Evolutionary conservation across 2,329 filamentous ascomycete species (phyloP).

Genomic region (Colletotrichum magnum): DNA sequence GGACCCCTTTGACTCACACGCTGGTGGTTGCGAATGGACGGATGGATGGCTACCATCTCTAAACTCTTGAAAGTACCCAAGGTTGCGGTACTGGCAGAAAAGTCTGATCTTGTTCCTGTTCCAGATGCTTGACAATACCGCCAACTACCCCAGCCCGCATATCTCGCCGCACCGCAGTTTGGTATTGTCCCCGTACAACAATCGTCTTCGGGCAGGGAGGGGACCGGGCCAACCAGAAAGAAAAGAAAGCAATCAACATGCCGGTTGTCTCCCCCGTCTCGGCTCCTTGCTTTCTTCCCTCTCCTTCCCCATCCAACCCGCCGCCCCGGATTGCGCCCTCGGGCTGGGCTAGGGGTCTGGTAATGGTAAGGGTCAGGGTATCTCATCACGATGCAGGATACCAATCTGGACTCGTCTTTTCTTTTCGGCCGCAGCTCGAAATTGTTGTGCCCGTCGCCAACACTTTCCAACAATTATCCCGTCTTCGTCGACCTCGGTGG

Average conservation of each 20-base stretch:
- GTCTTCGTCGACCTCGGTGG: conserved; percentile 23
- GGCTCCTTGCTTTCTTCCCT: conserved; percentile 25
- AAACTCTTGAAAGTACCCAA: background rate
- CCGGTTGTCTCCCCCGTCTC: conserved; percentile 16
- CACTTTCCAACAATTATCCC: background rate
- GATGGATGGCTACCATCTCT: conserved; percentile 3
- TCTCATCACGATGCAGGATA: too few relatives aligned
- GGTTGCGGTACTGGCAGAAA: background rate
- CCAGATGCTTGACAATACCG: conserved; percentile 5
- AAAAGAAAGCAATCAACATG: conserved; percentile 24
- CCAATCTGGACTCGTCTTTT: background rate
- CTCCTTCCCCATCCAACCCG: conserved; percentile 28
- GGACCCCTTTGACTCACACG: background rate
- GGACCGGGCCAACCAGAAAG: conserved; percentile 1
- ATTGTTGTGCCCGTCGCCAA: background rate
- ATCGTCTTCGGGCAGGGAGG: background rate
- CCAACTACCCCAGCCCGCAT: background rate
- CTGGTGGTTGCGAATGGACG: too few relatives aligned
- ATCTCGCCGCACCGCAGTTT: background rate
- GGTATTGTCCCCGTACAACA: background rate
- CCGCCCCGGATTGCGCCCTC: conserved; percentile 19
- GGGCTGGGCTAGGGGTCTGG: background rate
- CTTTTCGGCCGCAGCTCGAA: conserved; percentile 9
- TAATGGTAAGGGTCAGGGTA: too few relatives aligned
- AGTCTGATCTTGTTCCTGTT: conserved; percentile 24